These are phyloP conservation scores for Talaromyces islandicus DNA, from an alignment of 2,329 filamentous ascomycete genomes.

Conservation along the genomic window DNA sequence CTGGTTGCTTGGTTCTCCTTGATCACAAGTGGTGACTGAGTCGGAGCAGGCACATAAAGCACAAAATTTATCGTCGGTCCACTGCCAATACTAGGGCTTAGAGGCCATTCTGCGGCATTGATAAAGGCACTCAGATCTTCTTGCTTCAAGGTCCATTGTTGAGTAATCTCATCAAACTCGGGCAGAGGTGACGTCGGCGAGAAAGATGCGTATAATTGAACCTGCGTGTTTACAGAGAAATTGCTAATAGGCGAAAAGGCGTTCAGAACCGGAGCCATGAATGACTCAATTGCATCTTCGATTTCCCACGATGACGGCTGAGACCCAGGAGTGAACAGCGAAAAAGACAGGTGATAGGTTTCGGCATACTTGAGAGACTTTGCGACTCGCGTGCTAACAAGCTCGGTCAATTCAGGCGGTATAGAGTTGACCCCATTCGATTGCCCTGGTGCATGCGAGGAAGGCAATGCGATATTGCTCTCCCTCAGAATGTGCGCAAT, in stretches of 20 bases:
- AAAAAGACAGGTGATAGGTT: conserved; percentile 94
- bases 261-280: conserved; percentile 74
- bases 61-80: conserved; percentile 96
- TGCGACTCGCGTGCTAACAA: conserved; percentile 65
- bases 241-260: conserved; percentile 80
- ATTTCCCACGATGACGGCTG: conserved; percentile 87
- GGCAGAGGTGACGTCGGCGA: conserved; percentile 57
- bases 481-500: conserved; percentile 68
- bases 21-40: conserved; percentile 54
- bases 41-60: conserved; percentile 74
- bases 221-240: conserved; percentile 93
- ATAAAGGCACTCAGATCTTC: conserved; percentile 91
- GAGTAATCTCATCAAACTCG: conserved; percentile 45
- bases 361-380: conserved; percentile 85
- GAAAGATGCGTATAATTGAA: conserved; percentile 79
- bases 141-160: conserved; percentile 66
- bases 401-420: conserved; percentile 46
- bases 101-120: conserved; percentile 95
- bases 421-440: conserved; percentile 28
- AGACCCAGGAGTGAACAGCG: conserved; percentile 76
- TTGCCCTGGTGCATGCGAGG: conserved; percentile 17
- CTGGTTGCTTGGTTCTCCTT: conserved; percentile 60
- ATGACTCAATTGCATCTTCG: conserved; percentile 70
- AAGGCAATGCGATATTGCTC: conserved; percentile 27
- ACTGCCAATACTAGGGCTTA: conserved; percentile 86